Evolutionary conservation across 352 stramenopile species (phyloP).

Genomic region (Globisporangium megalacanthum): DNA sequence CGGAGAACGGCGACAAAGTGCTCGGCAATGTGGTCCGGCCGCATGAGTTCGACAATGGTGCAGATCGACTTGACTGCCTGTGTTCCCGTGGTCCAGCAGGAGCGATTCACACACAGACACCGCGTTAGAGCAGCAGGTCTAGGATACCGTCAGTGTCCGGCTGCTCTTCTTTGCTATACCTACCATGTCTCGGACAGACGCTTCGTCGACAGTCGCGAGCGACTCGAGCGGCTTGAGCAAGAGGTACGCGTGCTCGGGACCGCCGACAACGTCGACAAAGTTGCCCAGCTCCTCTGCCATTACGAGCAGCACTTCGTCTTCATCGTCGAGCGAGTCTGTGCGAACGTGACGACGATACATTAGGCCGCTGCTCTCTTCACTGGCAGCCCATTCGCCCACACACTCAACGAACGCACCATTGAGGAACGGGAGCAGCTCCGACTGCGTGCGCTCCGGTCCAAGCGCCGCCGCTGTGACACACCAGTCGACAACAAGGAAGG

Average conservation of each 20-base stretch:
- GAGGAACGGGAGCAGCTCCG: constrained; percentile 98
- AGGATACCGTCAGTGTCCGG: too few relatives aligned
- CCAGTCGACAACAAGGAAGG: constrained; percentile 3
- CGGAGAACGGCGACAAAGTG: constrained; percentile 93
- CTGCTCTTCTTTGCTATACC: constrained; percentile 15
- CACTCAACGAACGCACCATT: constrained; percentile 55
- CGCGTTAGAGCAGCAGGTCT: not conserved
- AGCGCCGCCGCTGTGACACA: constrained; percentile 74
- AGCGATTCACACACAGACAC: not conserved
- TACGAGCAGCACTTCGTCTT: constrained; percentile 96
- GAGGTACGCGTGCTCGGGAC: constrained; percentile 73
- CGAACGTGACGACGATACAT: not conserved
- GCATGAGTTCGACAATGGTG: constrained; percentile 84
- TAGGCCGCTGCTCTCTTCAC: too few relatives aligned
- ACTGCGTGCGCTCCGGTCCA: constrained; percentile 83
- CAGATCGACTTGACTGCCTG: constrained; percentile 89
- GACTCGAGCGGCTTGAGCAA: constrained; percentile 95
- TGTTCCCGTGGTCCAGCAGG: not conserved
- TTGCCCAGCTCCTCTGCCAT: constrained; percentile 91
- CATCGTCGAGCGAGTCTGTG: constrained; percentile 94
- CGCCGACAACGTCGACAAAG: constrained; percentile 91
- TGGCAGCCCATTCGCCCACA: not conserved
- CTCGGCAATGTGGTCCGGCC: constrained; percentile 74
- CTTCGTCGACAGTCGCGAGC: constrained; percentile 93
- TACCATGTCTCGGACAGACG: constrained; percentile 89